Evolutionary conservation across 768 basidiomycete genomes (phyloP).

Genomic region (Collybia nuda): DNA sequence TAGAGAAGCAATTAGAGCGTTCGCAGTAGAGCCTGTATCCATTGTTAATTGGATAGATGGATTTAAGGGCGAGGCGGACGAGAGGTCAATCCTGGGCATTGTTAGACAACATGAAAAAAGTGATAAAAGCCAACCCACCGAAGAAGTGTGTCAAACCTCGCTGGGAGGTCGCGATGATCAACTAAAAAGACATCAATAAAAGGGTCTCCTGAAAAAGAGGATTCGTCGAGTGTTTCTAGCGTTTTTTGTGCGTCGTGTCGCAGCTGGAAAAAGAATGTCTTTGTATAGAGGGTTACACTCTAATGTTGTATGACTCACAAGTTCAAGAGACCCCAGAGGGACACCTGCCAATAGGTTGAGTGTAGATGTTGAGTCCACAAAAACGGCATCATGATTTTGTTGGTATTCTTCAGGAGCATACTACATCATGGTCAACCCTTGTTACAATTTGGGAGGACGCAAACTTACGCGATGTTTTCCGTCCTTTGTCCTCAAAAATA

Average conservation of each 20-base stretch:
- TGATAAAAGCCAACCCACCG: constrained; percentile 40
- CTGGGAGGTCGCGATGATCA: constrained; percentile 61
- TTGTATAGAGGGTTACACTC: not conserved
- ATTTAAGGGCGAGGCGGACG: constrained; percentile 42
- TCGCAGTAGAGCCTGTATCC: constrained; percentile 62
- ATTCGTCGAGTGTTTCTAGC: constrained; percentile 58
- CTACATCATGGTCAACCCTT: constrained; percentile 29
- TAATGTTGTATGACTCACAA: constrained; percentile 45
- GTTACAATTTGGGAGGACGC: not conserved
- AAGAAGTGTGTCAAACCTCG: constrained; percentile 74
- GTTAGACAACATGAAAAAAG: not conserved
- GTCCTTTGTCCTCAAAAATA: constrained; percentile 57
- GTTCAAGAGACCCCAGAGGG: constrained; percentile 72
- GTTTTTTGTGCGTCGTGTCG: constrained; percentile 75
- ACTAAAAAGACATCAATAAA: constrained; percentile 74
- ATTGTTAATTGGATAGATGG: constrained; percentile 43
- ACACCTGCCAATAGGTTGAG: constrained; percentile 78
- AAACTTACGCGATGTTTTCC: constrained; percentile 58
- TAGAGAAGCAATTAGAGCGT: constrained; percentile 54
- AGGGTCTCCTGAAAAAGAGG: constrained; percentile 49
- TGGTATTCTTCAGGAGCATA: constrained; percentile 59
- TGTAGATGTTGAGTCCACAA: constrained; percentile 77
- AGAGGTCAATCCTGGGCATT: constrained; percentile 53
- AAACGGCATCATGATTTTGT: constrained; percentile 50
- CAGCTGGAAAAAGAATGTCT: constrained; percentile 44